Evolutionary conservation across 1,139 yeast species (phyloP).

Genomic region (Nadsonia commutata): DNA sequence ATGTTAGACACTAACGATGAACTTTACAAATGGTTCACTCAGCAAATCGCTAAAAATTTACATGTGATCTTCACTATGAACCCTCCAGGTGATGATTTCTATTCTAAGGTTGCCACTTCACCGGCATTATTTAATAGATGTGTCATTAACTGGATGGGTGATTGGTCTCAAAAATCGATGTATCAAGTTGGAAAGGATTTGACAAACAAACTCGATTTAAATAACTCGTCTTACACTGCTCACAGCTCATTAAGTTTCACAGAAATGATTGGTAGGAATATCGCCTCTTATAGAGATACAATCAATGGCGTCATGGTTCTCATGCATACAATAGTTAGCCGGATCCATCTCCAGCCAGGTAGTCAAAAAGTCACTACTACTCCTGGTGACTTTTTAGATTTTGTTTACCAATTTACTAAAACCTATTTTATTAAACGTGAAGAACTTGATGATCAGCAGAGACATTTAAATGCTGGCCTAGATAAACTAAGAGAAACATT

Average conservation of each 20-base stretch:
- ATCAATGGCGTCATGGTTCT: constrained; percentile 34
- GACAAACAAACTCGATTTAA: constrained; percentile 37
- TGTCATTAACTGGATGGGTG: constrained; percentile 81
- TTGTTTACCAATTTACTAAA: constrained; percentile 34
- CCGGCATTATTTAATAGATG: constrained; percentile 90
- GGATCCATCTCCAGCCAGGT: constrained; percentile 9
- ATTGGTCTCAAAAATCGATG: constrained; percentile 48
- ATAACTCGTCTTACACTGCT: constrained; percentile 27
- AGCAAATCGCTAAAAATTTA: constrained; percentile 51
- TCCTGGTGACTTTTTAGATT: constrained; percentile 44
- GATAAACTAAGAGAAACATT: constrained; percentile 70
- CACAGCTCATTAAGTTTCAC: constrained; percentile 18
- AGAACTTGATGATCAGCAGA: constrained; percentile 49
- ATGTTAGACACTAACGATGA: constrained; percentile 61
- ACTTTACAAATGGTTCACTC: constrained; percentile 58
- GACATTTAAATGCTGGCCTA: constrained; percentile 60
- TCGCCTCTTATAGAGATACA: constrained; percentile 30
- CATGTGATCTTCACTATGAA: constrained; percentile 75
- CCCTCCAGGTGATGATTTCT: constrained; percentile 31
- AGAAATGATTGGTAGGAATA: constrained; percentile 1
- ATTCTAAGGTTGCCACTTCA: constrained; percentile 45
- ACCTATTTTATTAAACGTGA: constrained; percentile 32
- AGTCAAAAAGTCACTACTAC: constrained; percentile 17
- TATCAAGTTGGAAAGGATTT: constrained; percentile 34
- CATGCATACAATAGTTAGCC: constrained; percentile 27